phyloP scores from a whole-genome alignment of 208 protist species.

The Crithidia thermophila region DNA sequence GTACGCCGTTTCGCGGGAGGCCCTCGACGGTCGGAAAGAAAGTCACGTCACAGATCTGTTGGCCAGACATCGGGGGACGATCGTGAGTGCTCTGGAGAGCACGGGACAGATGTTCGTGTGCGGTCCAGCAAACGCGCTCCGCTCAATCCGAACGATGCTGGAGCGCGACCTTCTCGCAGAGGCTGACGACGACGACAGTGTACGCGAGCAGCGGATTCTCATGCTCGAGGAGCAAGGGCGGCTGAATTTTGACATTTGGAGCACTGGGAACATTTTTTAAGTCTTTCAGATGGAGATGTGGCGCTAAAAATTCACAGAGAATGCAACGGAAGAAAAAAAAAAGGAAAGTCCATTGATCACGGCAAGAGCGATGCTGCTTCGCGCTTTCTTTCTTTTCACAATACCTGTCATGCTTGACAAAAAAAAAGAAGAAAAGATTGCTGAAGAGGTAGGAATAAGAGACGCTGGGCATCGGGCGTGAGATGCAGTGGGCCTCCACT shows the following conservation, averaged over 20 bases:
- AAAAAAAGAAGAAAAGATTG: too few species aligned
- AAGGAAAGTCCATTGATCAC: too few species aligned
- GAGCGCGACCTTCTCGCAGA: slow-evolving; percentile 50
- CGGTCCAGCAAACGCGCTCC: slow-evolving; percentile 59
- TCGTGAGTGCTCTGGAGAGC: slow-evolving; percentile 39
- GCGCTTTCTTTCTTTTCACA: too few species aligned
- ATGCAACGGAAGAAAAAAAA: background rate
- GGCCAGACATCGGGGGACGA: slow-evolving; percentile 20
- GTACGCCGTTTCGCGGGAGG: slow-evolving; percentile 58
- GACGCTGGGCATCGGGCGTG: too few species aligned
- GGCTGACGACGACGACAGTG: slow-evolving; percentile 75
- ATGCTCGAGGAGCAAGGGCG: slow-evolving; percentile 56
- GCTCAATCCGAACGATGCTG: slow-evolving; percentile 51
- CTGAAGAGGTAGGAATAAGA: too few species aligned
- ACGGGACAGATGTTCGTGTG: slow-evolving; percentile 67
- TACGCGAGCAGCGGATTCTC: slow-evolving; percentile 63
- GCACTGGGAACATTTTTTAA: slow-evolving; percentile 61
- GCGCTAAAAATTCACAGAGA: background rate
- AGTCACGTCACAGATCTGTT: slow-evolving; percentile 76
- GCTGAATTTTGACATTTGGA: slow-evolving; percentile 82
- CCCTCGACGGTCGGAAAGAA: background rate
- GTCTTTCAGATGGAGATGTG: background rate
- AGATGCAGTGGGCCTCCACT: too few species aligned
- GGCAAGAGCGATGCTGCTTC: too few species aligned
- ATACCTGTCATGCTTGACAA: too few species aligned